These are phyloP conservation scores for Lathyrus oleraceus DNA, from an alignment of 306 rosid species.

Conservation along the genomic window DNA sequence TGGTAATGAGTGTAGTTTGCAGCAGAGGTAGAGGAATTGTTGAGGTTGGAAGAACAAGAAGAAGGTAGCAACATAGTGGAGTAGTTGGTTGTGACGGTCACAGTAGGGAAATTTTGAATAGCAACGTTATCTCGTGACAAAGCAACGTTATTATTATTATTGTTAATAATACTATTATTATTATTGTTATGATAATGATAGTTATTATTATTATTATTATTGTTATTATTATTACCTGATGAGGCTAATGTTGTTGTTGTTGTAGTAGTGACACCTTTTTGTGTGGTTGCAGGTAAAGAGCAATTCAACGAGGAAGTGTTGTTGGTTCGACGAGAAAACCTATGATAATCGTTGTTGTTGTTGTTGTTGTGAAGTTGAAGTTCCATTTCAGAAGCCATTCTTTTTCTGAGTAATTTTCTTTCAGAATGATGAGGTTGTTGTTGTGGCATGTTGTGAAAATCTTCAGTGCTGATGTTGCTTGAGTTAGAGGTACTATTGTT, in stretches of 20 bases:
- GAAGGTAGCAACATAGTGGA: conserved; percentile 71
- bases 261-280: conserved; percentile 21
- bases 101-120: conserved; percentile 45
- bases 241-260: conserved; percentile 39
- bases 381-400: conserved; percentile 93
- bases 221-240: conserved; percentile 26
- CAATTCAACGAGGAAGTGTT: conserved; percentile 9
- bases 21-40: conserved; percentile 1
- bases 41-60: conserved; percentile 26
- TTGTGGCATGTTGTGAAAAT: conserved; percentile 15
- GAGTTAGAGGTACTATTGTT: conserved; percentile 44
- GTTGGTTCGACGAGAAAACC: conserved; percentile 56
- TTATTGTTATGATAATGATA: conserved; percentile 14
- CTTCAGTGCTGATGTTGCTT: conserved; percentile 37
- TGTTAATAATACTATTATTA: background rate
- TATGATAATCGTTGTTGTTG: conserved; percentile 16
- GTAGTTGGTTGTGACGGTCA: conserved; percentile 67
- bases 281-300: background rate
- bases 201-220: background rate
- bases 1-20: conserved; percentile 19
- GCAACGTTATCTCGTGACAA: conserved; percentile 45
- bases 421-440: conserved; percentile 3
- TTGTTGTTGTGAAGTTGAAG: conserved; percentile 38
- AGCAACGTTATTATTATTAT: background rate
- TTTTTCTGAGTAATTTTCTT: conserved; percentile 68